Evolutionary conservation across 352 stramenopile genomes (phyloP).

Genomic region (Pythium dissotocum): DNA sequence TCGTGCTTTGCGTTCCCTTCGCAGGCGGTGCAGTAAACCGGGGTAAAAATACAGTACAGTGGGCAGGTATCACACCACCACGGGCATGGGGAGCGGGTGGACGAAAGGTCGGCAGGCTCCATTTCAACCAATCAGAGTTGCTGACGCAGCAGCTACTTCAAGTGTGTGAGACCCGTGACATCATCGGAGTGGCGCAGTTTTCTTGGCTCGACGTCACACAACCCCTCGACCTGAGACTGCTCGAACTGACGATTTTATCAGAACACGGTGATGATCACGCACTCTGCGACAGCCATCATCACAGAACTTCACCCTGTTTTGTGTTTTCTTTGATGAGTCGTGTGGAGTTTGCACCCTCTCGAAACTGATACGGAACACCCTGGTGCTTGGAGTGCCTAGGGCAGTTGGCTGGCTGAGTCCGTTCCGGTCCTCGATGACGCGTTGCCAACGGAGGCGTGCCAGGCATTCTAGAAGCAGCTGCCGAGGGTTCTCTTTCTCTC

Average conservation of each 20-base stretch:
- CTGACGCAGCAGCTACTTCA: constrained; percentile 18
- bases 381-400: constrained; percentile 12
- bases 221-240: constrained; percentile 12
- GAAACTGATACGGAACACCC: constrained; percentile 16
- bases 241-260: constrained; percentile 10
- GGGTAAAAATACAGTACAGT: constrained; percentile 9
- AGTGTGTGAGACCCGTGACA: constrained; percentile 26
- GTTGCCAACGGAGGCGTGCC: background rate
- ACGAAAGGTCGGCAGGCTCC: constrained; percentile 13
- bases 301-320: constrained; percentile 15
- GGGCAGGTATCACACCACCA: constrained; percentile 17
- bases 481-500: constrained; percentile 5
- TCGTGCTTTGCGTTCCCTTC: constrained; percentile 2
- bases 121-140: constrained; percentile 22
- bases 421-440: constrained; percentile 6
- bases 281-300: background rate
- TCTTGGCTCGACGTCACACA: constrained; percentile 23
- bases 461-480: constrained; percentile 20
- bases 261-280: constrained; percentile 13
- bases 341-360: constrained; percentile 16
- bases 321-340: background rate
- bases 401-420: background rate
- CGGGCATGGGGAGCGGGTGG: constrained; percentile 13
- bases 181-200: constrained; percentile 18
- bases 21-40: background rate